Conservation (phyloP, 345 rosid genomes). For the Salix brachista region DNA sequence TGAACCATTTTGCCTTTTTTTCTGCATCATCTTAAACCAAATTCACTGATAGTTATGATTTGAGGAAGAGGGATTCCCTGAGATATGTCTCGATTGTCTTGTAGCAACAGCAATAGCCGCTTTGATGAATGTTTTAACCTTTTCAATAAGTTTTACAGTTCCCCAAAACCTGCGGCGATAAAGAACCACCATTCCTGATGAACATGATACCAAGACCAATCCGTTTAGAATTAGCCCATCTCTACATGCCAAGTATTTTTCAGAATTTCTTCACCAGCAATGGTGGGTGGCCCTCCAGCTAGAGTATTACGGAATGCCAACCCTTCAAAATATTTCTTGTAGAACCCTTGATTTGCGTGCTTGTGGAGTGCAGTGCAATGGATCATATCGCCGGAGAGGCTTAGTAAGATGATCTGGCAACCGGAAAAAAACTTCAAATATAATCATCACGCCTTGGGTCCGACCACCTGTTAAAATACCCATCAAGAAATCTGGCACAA, state of each 20-base stretch:
- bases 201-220: constrained; percentile 21
- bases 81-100: too few relatives aligned
- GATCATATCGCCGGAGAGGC: constrained; percentile 40
- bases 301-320: constrained; percentile 11
- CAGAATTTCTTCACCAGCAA: constrained; percentile 28
- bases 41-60: too few relatives aligned
- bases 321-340: constrained; percentile 34
- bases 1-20: too few relatives aligned
- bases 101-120: too few relatives aligned
- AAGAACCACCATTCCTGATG: constrained; percentile 22
- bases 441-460: constrained; percentile 49
- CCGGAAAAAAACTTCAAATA: constrained; percentile 46
- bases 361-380: constrained; percentile 38
- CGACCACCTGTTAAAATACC: constrained; percentile 53
- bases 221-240: constrained; percentile 28
- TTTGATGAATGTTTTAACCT: constrained; percentile 2
- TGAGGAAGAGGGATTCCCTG: too few relatives aligned
- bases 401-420: constrained; percentile 40
- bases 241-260: constrained; percentile 25
- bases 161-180: constrained; percentile 25
- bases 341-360: constrained; percentile 30
- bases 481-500: constrained; percentile 52
- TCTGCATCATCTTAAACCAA: too few relatives aligned
- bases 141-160: constrained; percentile 16
- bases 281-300: constrained; percentile 5